Evolutionary conservation across 768 basidiomycete species (phyloP).

Genomic region (Termitomyces eurrhizus): DNA sequence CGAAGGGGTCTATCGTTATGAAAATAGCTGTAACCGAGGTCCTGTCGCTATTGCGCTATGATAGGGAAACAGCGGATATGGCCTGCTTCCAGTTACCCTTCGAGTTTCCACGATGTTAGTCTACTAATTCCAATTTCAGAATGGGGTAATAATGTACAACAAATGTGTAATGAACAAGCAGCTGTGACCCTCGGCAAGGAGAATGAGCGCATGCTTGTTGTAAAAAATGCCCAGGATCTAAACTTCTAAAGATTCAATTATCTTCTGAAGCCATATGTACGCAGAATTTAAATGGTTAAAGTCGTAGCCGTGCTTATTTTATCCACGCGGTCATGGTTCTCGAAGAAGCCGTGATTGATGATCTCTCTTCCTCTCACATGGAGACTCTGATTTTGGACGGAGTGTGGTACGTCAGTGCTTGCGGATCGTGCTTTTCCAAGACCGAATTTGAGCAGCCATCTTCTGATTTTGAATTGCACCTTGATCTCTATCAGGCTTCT

Average conservation of each 20-base stretch:
- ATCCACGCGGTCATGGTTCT: not conserved
- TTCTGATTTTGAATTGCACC: not conserved
- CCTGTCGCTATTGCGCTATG: not conserved
- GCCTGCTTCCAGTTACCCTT: too few relatives aligned
- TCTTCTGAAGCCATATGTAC: not conserved
- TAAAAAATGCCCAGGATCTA: not conserved
- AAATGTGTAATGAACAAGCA: too few relatives aligned
- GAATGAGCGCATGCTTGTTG: not conserved
- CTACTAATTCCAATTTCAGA: too few relatives aligned
- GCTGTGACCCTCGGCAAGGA: too few relatives aligned
- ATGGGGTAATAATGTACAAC: too few relatives aligned
- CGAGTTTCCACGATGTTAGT: too few relatives aligned
- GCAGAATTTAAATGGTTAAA: not conserved
- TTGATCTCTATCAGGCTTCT: not conserved
- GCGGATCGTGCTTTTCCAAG: not conserved
- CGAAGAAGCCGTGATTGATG: not conserved
- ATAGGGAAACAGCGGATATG: too few relatives aligned
- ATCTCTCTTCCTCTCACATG: not conserved
- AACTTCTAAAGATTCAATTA: not conserved
- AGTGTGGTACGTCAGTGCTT: not conserved
- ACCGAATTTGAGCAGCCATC: not conserved
- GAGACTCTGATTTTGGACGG: not conserved
- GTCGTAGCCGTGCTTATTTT: not conserved
- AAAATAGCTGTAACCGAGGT: not conserved
- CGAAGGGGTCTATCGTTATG: too few relatives aligned